A percentile compares a stretch with the other conserved stretches of the same genome.
Evolutionary conservation across 1,139 yeast species (phyloP).

Genomic region (Kodamaea fungicola): DNA sequence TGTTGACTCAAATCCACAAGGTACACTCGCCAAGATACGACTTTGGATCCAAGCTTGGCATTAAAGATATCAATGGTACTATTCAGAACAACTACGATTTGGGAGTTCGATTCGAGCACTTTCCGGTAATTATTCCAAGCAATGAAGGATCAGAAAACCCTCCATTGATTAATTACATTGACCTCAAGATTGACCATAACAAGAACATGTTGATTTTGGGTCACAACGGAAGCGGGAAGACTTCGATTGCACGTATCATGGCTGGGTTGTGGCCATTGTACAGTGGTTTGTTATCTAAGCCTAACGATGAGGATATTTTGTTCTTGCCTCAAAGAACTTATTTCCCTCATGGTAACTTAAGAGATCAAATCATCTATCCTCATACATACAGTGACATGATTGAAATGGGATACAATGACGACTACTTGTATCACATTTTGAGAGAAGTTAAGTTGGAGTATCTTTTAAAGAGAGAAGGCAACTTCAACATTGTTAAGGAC

Average conservation of each 20-base stretch:
- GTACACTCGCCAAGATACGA: slow-evolving; percentile 72
- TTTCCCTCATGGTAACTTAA: slow-evolving; percentile 70
- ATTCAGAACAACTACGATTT: slow-evolving; percentile 67
- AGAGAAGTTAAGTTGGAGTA: slow-evolving; percentile 79
- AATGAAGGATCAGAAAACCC: slow-evolving; percentile 51
- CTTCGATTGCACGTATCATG: slow-evolving; percentile 77
- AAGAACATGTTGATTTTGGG: slow-evolving; percentile 81
- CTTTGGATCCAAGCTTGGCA: slow-evolving; percentile 56
- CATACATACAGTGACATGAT: slow-evolving; percentile 75
- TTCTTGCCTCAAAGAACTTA: slow-evolving; percentile 84
- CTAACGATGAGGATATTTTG: slow-evolving; percentile 66
- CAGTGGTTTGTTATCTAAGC: slow-evolving; percentile 77
- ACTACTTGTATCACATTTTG: slow-evolving; percentile 63
- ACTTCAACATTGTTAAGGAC: slow-evolving; percentile 59
- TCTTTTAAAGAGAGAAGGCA: slow-evolving; percentile 61
- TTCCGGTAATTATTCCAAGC: slow-evolving; percentile 79
- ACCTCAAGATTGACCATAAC: slow-evolving; percentile 61
- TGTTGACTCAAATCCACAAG: slow-evolving; percentile 73
- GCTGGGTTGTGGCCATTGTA: slow-evolving; percentile 94
- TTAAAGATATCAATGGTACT: slow-evolving; percentile 69
- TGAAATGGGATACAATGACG: slow-evolving; percentile 68
- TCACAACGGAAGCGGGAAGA: slow-evolving; percentile 86
- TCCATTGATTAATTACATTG: slow-evolving; percentile 54
- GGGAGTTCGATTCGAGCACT: slow-evolving; percentile 78
- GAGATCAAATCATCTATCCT: slow-evolving; percentile 89